These are phyloP conservation scores for Phycomyces nitens DNA, from an alignment of 192 early-diverging fungal species.

Conservation along the genomic window DNA sequence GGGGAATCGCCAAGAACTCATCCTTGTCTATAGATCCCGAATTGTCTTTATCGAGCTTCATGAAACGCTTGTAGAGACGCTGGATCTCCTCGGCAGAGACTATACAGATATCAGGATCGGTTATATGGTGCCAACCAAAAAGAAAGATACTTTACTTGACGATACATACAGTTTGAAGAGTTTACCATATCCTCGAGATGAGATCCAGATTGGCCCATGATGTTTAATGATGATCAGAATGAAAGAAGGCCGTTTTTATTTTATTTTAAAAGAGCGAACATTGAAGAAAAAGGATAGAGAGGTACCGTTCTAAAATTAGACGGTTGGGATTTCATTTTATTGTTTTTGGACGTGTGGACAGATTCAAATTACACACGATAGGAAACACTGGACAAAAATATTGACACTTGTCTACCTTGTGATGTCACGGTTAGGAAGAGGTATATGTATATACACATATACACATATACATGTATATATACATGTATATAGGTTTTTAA, in stretches of 20 bases:
- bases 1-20: constrained; percentile 95
- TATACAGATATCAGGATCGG: constrained; percentile 19
- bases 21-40: constrained; percentile 96
- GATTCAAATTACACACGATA: too few species aligned
- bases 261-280: too few species aligned
- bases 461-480: too few species aligned
- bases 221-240: constrained; percentile 3
- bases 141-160: neutral
- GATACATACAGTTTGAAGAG: constrained; percentile 68
- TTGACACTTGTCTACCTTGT: too few species aligned
- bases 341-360: too few species aligned
- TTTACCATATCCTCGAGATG: constrained; percentile 79
- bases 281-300: too few species aligned
- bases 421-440: too few species aligned
- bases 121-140: neutral
- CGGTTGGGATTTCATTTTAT: too few species aligned
- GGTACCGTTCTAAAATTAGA: too few species aligned
- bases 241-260: neutral
- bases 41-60: constrained; percentile 96
- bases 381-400: too few species aligned
- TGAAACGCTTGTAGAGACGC: constrained; percentile 97
- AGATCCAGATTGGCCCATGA: constrained; percentile 64
- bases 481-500: too few species aligned
- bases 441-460: too few species aligned
- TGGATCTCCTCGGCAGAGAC: constrained; percentile 94